A percentile compares a stretch with the other conserved stretches of the same genome.
Conservation (phyloP, 2,329 filamentous ascomycete genomes). For the Shiraia sp. region DNA sequence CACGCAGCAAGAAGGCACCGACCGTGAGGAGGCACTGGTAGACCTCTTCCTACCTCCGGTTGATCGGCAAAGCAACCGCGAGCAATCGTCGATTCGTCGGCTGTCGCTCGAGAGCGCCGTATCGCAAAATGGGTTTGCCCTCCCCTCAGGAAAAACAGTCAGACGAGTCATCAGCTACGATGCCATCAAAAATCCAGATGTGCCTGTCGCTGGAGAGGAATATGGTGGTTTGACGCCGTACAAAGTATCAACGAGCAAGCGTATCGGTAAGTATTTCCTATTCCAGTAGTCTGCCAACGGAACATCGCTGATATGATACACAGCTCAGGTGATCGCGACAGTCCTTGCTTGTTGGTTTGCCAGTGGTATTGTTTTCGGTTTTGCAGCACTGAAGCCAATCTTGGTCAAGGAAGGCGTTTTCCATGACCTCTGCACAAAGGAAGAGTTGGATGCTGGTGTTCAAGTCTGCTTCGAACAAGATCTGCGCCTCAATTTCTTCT, state of each 20-base stretch:
- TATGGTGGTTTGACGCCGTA: slow-evolving; percentile 54
- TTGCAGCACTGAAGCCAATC: slow-evolving; percentile 47
- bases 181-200: slow-evolving; percentile 48
- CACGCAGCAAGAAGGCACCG: slow-evolving; percentile 53
- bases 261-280: slow-evolving; percentile 33
- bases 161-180: slow-evolving; percentile 54
- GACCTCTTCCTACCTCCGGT: slow-evolving; percentile 41
- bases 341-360: slow-evolving; percentile 46
- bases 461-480: slow-evolving; percentile 47
- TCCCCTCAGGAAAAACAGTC: slow-evolving; percentile 34
- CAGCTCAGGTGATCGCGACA: slow-evolving; percentile 41
- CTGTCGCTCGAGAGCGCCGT: slow-evolving; percentile 35
- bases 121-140: slow-evolving; percentile 23
- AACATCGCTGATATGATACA: slow-evolving; percentile 10
- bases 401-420: slow-evolving; percentile 46
- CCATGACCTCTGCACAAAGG: slow-evolving; percentile 38
- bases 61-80: slow-evolving; percentile 34
- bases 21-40: slow-evolving; percentile 48
- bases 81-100: slow-evolving; percentile 34
- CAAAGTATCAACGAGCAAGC: slow-evolving; percentile 48
- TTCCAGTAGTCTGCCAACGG: slow-evolving; percentile 9
- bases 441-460: slow-evolving; percentile 39
- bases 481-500: slow-evolving; percentile 44
- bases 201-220: slow-evolving; percentile 41
- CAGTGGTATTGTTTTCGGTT: slow-evolving; percentile 47